phyloP scores from a whole-genome alignment of 164 flowering plant species.

The Berberis vulgaris region DNA sequence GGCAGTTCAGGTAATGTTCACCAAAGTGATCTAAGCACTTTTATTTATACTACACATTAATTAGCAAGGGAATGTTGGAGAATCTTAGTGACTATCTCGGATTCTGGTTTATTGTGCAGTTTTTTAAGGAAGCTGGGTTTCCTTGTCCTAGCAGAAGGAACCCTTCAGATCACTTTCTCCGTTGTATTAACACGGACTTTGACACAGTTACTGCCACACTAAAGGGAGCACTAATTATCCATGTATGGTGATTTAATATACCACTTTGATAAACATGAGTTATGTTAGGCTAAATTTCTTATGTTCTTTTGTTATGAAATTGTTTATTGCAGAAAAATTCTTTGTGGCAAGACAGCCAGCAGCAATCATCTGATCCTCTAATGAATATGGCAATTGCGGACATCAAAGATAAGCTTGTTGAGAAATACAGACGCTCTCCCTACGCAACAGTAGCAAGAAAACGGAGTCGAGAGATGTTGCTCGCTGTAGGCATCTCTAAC shows the following conservation, averaged over 20 bases:
- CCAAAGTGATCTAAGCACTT: not conserved
- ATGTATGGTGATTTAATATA: slow-evolving; percentile 20
- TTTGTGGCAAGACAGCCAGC: slow-evolving; percentile 30
- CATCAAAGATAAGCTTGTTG: slow-evolving; percentile 49
- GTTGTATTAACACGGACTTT: slow-evolving; percentile 74
- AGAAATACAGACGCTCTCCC: slow-evolving; percentile 46
- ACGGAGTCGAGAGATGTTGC: slow-evolving; percentile 36
- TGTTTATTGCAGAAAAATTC: not conserved
- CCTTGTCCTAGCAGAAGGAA: slow-evolving; percentile 75
- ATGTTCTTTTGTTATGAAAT: not conserved
- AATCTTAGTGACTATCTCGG: not conserved
- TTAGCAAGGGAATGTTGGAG: not conserved
- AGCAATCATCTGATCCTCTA: slow-evolving; percentile 45
- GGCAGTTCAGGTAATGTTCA: slow-evolving; percentile 39
- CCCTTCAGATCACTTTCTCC: slow-evolving; percentile 90
- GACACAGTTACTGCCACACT: slow-evolving; percentile 60
- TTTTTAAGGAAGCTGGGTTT: slow-evolving; percentile 72
- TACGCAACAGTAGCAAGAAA: slow-evolving; percentile 33
- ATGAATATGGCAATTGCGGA: slow-evolving; percentile 46
- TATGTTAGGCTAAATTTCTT: not conserved
- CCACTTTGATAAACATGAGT: no score
- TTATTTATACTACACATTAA: not conserved
- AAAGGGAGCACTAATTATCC: slow-evolving; percentile 43
- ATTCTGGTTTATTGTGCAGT: slow-evolving; percentile 27
- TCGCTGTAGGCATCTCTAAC: slow-evolving; percentile 31